Base-by-base conservation (phyloP, 352 stramenopile species). In the Pythium pyrilobum region DNA sequence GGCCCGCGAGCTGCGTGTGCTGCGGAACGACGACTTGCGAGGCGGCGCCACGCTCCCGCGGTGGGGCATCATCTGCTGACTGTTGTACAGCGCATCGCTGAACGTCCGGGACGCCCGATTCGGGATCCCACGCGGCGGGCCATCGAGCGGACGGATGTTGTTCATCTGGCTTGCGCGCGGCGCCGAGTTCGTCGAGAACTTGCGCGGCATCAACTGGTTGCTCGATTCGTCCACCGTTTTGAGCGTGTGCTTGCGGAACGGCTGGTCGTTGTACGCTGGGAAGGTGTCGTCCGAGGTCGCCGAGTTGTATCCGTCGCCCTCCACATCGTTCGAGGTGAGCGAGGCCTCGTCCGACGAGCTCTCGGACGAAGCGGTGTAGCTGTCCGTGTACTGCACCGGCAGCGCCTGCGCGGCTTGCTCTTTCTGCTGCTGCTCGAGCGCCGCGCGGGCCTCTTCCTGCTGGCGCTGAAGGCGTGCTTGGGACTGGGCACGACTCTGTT, bases 21-120 rank as follows among this genome's bases (percentile, higher is more conserved):
- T 87, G 5, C 83, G 74, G 56, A 89, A 89, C 13, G 77, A 89
- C 4, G 74, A 87, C 56, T 89, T 89, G 64, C 81, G 81, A 20
- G 77, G 73, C 8, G 72, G 72, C 16, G 61, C 56, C 2, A 51
- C 18, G 31, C 57, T 77, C 8, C 28, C 43, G 27, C 67, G 64
- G 13, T 57, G 43, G 20, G 62, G 52, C 31, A 60, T 61, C 38
- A 49, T 53, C 36, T 73, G 59, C 37, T 65, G 59, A 29, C 59
- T 58, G 56, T 69, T 64, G 34, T 68, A 41, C 13, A 74, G 34
- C 24, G 72, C 62, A 40, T 79, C 67, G 23, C 74, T 77, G 56
- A 74, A 72, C 4, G 73, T 68, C 4, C 74, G 67, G 2, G 75
- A 82, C 13, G 55, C 56, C 37, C 71, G 64, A 28, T 48, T 70